These are phyloP conservation scores for Marasmius oreades DNA, from an alignment of 1,284 basidiomycete genomes.

Conservation along the genomic window DNA sequence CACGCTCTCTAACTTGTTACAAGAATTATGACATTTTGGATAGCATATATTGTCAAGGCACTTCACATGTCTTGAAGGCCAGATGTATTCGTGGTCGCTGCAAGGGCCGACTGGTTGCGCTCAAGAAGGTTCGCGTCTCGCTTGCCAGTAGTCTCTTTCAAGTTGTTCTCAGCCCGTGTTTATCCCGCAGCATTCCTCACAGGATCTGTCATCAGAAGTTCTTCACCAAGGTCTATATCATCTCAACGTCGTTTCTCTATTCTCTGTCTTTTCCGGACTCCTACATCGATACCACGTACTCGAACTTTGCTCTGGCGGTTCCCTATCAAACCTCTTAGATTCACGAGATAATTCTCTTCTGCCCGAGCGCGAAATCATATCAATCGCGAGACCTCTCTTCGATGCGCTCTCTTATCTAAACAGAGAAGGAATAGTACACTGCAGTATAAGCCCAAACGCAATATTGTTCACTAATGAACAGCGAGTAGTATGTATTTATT, in stretches of 20 bases:
- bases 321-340: slow-evolving; percentile 29
- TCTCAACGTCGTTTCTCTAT: slow-evolving; percentile 45
- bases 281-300: slow-evolving; percentile 36
- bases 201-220: slow-evolving; percentile 17
- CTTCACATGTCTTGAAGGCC: slow-evolving; percentile 33
- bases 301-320: slow-evolving; percentile 43
- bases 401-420: slow-evolving; percentile 43
- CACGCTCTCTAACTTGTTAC: background rate
- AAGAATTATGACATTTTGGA: slow-evolving; percentile 41
- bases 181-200: background rate
- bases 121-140: slow-evolving; percentile 34
- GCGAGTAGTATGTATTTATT: slow-evolving; percentile 27
- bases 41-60: slow-evolving; percentile 26
- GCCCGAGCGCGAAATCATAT: slow-evolving; percentile 33
- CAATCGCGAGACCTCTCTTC: slow-evolving; percentile 35
- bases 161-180: background rate
- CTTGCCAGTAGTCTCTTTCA: background rate
- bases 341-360: slow-evolving; percentile 22
- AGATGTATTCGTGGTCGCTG: slow-evolving; percentile 39
- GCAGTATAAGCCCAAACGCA: slow-evolving; percentile 31
- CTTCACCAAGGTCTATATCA: slow-evolving; percentile 45
- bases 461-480: slow-evolving; percentile 33
- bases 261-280: slow-evolving; percentile 36
- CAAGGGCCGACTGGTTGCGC: slow-evolving; percentile 33
- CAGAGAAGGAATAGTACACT: slow-evolving; percentile 36